These are phyloP conservation scores for Rugosomyces carneus DNA, from an alignment of 1,284 basidiomycete species.

Conservation along the genomic window DNA sequence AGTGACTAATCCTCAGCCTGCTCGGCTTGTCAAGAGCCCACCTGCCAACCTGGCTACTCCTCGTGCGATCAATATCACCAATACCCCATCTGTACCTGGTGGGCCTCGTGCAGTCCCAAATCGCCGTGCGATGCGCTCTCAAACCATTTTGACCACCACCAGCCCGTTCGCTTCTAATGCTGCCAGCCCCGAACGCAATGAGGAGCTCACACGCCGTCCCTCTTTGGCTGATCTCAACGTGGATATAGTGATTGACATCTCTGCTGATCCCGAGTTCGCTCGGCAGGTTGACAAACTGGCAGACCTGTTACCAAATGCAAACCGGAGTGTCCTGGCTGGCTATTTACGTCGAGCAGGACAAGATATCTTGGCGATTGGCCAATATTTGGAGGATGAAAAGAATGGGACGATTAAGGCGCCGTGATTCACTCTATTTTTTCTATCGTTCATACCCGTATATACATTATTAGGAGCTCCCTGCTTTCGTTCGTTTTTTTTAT, in stretches of 20 bases:
- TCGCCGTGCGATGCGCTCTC: conserved; percentile 50
- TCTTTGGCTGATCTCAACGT: conserved; percentile 37
- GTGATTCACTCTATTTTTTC: neutral
- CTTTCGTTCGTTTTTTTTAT: neutral
- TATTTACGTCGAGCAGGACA: conserved; percentile 73
- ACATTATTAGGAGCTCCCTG: neutral
- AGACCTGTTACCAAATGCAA: conserved; percentile 73
- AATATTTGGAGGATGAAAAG: conserved; percentile 85
- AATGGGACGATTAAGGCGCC: conserved; percentile 49
- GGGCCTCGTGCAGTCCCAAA: conserved; percentile 70
- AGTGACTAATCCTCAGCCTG: conserved; percentile 25
- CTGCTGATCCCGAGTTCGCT: conserved; percentile 46
- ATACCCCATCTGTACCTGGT: conserved; percentile 55
- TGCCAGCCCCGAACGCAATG: conserved; percentile 32
- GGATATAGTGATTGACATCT: conserved; percentile 20
- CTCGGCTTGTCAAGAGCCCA: conserved; percentile 37
- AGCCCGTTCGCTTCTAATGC: conserved; percentile 31
- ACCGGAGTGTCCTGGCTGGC: conserved; percentile 59
- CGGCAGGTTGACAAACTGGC: conserved; percentile 67
- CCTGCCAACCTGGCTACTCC: conserved; percentile 26
- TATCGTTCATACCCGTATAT: neutral
- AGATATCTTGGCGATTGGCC: conserved; percentile 79
- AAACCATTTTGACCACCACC: conserved; percentile 50
- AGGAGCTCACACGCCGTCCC: conserved; percentile 40
- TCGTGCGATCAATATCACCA: conserved; percentile 32